Evolutionary conservation across 352 stramenopile genomes (phyloP).

Genomic region (Hyaloperonospora brassicae): DNA sequence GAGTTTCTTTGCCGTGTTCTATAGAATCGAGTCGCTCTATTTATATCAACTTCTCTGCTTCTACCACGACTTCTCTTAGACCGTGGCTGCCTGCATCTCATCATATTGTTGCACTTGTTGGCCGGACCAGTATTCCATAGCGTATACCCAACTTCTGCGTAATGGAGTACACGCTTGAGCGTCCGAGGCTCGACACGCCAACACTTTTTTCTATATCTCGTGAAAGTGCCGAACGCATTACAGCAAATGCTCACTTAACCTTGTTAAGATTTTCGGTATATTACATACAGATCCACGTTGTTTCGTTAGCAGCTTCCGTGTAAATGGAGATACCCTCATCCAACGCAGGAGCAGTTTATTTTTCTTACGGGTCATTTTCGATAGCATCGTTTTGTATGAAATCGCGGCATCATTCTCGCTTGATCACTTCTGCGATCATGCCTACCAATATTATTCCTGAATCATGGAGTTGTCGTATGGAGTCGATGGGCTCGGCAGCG

Average conservation of each 20-base stretch:
- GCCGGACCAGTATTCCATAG: conserved; percentile 64
- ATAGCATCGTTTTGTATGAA: too few species aligned
- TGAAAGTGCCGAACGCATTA: conserved; percentile 93
- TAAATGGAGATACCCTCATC: too few species aligned
- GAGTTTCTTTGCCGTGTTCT: conserved; percentile 88
- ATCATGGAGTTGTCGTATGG: too few species aligned
- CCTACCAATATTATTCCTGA: too few species aligned
- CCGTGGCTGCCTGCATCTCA: conserved; percentile 11
- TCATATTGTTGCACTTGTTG: conserved; percentile 54
- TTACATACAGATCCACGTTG: conserved; percentile 55
- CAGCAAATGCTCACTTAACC: conserved; percentile 93
- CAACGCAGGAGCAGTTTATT: too few species aligned
- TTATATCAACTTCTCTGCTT: conserved; percentile 74
- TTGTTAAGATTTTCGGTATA: conserved; percentile 48
- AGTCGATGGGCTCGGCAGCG: too few species aligned
- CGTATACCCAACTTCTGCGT: conserved; percentile 68
- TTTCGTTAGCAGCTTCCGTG: too few species aligned
- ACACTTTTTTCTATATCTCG: conserved; percentile 88
- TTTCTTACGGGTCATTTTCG: too few species aligned
- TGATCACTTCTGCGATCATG: too few species aligned
- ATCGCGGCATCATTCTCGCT: too few species aligned
- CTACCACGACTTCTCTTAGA: conserved; percentile 38
- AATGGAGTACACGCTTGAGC: conserved; percentile 92
- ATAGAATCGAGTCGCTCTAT: conserved; percentile 92
- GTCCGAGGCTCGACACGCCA: conserved; percentile 91